A percentile compares a stretch with the other conserved stretches of the same genome.
Conservation (phyloP, 2,329 filamentous ascomycete genomes). For the Colletotrichum paranaense region DNA sequence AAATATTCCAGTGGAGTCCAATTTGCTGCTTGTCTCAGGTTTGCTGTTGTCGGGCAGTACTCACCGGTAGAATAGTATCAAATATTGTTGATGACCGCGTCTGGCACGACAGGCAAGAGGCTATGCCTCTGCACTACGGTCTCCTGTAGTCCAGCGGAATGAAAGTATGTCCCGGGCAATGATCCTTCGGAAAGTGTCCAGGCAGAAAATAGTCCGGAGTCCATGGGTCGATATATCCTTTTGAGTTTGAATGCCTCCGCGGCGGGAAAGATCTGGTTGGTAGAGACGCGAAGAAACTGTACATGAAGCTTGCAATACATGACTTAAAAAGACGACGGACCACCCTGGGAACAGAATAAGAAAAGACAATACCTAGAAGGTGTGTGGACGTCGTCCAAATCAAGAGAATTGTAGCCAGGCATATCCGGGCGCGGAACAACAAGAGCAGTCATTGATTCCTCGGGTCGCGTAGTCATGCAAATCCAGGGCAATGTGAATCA, state of each 20-base stretch:
- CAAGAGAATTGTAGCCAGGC: slow-evolving; percentile 65
- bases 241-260: slow-evolving; percentile 15
- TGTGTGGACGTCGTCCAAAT: slow-evolving; percentile 70
- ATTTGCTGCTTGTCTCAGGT: slow-evolving; percentile 18
- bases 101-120: slow-evolving; percentile 42
- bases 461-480: slow-evolving; percentile 43
- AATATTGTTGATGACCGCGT: slow-evolving; percentile 43
- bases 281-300: slow-evolving; percentile 37
- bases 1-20: slow-evolving; percentile 39
- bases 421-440: slow-evolving; percentile 62
- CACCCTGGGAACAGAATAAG: slow-evolving; percentile 57
- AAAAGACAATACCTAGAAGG: slow-evolving; percentile 72
- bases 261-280: slow-evolving; percentile 32
- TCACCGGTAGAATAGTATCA: slow-evolving; percentile 42
- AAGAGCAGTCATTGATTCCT: slow-evolving; percentile 63
- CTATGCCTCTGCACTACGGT: slow-evolving; percentile 16
- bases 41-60: slow-evolving; percentile 48
- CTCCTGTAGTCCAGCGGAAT: slow-evolving; percentile 15
- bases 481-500: slow-evolving; percentile 29
- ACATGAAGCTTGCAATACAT: slow-evolving; percentile 46
- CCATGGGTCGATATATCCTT: slow-evolving; percentile 32
- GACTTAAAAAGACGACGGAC: slow-evolving; percentile 49
- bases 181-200: slow-evolving; percentile 25
- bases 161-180: not conserved
- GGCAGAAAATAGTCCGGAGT: slow-evolving; percentile 9